Evolutionary conservation across 257 asterid genomes (phyloP), one percentile per base, ranked within the genome.

Genomic region (Perilla frutescens): DNA sequence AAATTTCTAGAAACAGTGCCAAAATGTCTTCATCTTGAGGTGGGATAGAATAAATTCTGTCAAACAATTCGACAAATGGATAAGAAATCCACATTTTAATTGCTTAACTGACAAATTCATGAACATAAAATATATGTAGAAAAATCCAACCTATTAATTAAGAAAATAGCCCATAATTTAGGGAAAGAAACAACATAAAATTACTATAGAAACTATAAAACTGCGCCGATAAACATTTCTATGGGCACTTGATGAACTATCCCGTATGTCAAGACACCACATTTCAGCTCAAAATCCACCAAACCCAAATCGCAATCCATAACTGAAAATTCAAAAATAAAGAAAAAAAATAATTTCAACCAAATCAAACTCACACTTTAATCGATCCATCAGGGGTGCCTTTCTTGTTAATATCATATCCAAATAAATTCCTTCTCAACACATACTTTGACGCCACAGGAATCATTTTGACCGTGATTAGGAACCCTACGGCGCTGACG

Each of bases 301-400:
- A 61, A 66, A 71, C 71, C 8, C 49, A 53, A 66, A 51, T 40
- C 70, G 3, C 7, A 20, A 54, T 55, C 40, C 73, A 40, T 14
- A 49, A 43, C n/a, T 41, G 53, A 11, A 49, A 8, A 49, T 26
- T 7, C 3, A 20, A 2, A 48, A 72, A 36, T 34, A 47, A 50
- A 7, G 8, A 45, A 34, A 41, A n/a, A 0, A 1, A 12, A 70
- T 36, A 32, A 39, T 7, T 8, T 32, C 13, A 39, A 71, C 12
- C 7, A 45, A 70, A 72, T 15, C 31, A 48, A 53, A 72, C 96
- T 84, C 86, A 93, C 98, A 93, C 97, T 89, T 90, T 87, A 69
- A 93, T 81, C 76, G 96, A 81, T 77, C 98, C 98, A 49, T 87
- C 89, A 53, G 96, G 88, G n/a, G 98, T 93, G 36, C 96, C 98